A percentile compares a stretch with the other conserved stretches of the same genome.
These are phyloP conservation scores for Sporothrix pseudoabietina DNA, from an alignment of 2,329 filamentous ascomycete species.

Conservation along the genomic window DNA sequence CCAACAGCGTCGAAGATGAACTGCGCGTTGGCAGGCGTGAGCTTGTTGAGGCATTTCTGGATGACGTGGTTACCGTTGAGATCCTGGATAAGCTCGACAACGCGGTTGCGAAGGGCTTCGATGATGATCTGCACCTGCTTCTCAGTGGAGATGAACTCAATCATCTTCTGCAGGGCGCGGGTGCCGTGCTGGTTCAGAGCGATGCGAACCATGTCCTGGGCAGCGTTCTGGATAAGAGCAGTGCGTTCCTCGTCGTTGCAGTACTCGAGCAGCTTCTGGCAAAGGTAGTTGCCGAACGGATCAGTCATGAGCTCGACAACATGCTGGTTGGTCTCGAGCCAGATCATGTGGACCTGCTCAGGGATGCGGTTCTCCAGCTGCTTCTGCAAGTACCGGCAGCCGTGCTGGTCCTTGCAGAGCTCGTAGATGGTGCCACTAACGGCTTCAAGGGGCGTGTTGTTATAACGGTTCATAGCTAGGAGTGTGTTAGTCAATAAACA, in stretches of 20 bases:
- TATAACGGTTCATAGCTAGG: constrained; percentile 73
- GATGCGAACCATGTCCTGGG: constrained; percentile 84
- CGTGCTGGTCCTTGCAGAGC: constrained; percentile 96
- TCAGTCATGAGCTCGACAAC: constrained; percentile 98
- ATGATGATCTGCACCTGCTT: constrained; percentile 89
- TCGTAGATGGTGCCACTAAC: constrained; percentile 82
- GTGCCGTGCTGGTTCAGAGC: constrained; percentile 97
- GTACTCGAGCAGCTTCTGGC: constrained; percentile 95
- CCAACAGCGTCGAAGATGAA: constrained; percentile 98
- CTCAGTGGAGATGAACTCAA: constrained; percentile 86
- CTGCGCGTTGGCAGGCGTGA: constrained; percentile 78
- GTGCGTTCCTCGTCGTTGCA: constrained; percentile 95
- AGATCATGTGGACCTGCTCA: constrained; percentile 88
- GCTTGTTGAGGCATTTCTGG: constrained; percentile 97
- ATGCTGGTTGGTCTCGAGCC: constrained; percentile 87
- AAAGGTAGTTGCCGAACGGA: constrained; percentile 98
- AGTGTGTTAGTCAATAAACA: not conserved
- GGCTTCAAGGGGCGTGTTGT: constrained; percentile 78
- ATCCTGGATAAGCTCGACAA: constrained; percentile 94
- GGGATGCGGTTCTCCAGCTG: constrained; percentile 89
- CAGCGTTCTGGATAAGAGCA: constrained; percentile 85
- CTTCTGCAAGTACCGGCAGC: constrained; percentile 94
- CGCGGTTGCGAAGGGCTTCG: constrained; percentile 75
- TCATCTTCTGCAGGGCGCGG: constrained; percentile 98
- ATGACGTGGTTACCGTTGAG: constrained; percentile 99